Percentiles rank a stretch among this genome's conserved stretches.
These are phyloP conservation scores for Plenodomus lindquistii DNA, from an alignment of 2,329 filamentous ascomycete genomes.

Conservation along the genomic window DNA sequence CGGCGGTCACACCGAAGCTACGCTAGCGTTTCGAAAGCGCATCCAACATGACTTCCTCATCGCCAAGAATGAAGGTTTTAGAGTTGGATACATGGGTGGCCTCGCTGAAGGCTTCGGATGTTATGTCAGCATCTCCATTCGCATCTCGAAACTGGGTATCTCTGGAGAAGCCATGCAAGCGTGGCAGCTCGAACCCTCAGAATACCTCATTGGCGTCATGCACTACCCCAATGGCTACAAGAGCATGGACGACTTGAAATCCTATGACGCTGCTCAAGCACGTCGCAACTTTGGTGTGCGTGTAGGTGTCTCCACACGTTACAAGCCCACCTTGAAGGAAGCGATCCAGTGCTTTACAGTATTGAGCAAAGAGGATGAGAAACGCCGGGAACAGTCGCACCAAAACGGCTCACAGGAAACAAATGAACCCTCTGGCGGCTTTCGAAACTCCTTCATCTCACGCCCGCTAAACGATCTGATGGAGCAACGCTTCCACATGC, in stretches of 20 bases:
- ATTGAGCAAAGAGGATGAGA: constrained; percentile 38
- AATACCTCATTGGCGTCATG: constrained; percentile 76
- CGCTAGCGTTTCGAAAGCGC: constrained; percentile 37
- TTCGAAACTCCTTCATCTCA: constrained; percentile 70
- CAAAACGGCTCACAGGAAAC: constrained; percentile 20
- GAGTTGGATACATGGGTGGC: constrained; percentile 64
- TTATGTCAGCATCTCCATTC: constrained; percentile 69
- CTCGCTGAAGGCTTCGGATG: constrained; percentile 53
- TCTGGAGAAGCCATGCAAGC: constrained; percentile 75
- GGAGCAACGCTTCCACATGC: constrained; percentile 63
- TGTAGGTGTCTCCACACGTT: constrained; percentile 70
- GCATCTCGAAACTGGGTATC: constrained; percentile 70
- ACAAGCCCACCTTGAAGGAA: constrained; percentile 68
- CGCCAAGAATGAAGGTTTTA: constrained; percentile 69
- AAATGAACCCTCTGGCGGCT: constrained; percentile 29
- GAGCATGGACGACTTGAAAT: constrained; percentile 58
- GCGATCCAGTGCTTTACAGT: constrained; percentile 58
- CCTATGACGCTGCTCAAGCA: constrained; percentile 42
- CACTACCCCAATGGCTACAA: constrained; percentile 66
- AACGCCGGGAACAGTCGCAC: constrained; percentile 24
- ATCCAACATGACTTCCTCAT: constrained; percentile 64
- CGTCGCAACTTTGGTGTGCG: constrained; percentile 59
- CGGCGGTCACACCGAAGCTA: constrained; percentile 23
- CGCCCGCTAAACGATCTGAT: constrained; percentile 71
- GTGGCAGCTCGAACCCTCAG: constrained; percentile 69